Evolutionary conservation across 805 yeast genomes (phyloP).

Genomic region (Kodamaea restingae): DNA sequence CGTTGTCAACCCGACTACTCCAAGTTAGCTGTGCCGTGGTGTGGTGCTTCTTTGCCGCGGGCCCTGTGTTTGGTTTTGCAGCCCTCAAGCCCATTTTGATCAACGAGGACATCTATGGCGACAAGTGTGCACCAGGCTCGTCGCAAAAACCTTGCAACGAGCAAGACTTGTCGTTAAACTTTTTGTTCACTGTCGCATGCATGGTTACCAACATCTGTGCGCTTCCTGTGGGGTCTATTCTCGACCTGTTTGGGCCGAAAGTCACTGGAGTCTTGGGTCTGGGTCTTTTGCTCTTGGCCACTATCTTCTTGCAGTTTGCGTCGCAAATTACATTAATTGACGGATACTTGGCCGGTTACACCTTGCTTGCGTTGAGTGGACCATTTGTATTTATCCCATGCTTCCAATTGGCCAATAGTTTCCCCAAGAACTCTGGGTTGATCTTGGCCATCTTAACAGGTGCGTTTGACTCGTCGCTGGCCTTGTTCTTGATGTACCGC

Average conservation of each 20-base stretch:
- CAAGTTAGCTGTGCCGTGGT: conserved; percentile 49
- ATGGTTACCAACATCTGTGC: conserved; percentile 83
- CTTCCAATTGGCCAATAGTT: conserved; percentile 76
- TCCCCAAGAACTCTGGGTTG: conserved; percentile 29
- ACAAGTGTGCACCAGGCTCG: conserved; percentile 29
- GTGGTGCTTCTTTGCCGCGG: conserved; percentile 56
- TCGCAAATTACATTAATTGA: conserved; percentile 39
- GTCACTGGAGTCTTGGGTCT: conserved; percentile 76
- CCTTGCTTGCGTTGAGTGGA: conserved; percentile 80
- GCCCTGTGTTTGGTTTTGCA: conserved; percentile 59
- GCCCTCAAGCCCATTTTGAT: conserved; percentile 53
- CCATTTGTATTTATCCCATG: conserved; percentile 90
- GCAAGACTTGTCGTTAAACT: conserved; percentile 81
- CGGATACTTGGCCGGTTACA: conserved; percentile 70
- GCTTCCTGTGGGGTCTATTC: conserved; percentile 71
- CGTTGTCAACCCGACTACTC: conserved; percentile 11
- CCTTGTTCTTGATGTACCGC: conserved; percentile 73
- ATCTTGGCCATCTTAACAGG: conserved; percentile 51
- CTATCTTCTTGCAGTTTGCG: conserved; percentile 45
- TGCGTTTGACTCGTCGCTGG: conserved; percentile 93
- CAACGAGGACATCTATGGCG: conserved; percentile 45
- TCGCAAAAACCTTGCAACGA: conserved; percentile 46
- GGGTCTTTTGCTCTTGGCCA: conserved; percentile 51
- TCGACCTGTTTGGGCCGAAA: conserved; percentile 79
- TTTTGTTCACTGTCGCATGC: conserved; percentile 82